Percentiles rank a stretch among this genome's conserved stretches.
These are phyloP conservation scores for Omphalotus guepiniiformis DNA, from an alignment of 768 basidiomycete species.

Conservation along the genomic window DNA sequence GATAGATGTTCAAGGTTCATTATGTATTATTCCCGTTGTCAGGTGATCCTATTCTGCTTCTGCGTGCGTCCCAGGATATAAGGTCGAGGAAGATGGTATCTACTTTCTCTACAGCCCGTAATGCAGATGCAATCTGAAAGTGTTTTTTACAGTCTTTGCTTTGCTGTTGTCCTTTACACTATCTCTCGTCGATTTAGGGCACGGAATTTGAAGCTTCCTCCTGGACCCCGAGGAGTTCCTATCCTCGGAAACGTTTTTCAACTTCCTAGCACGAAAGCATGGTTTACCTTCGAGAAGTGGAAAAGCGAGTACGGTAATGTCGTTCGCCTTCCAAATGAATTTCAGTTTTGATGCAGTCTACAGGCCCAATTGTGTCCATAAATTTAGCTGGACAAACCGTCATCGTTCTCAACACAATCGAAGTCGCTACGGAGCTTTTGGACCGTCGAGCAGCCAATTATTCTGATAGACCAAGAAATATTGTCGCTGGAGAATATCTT, in stretches of 20 bases:
- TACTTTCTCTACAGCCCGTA: too few relatives aligned
- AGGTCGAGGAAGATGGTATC: too few relatives aligned
- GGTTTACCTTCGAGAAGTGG: conserved; percentile 1
- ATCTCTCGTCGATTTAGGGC: too few relatives aligned
- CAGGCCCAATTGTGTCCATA: conserved; percentile 4
- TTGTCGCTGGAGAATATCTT: conserved; percentile 2
- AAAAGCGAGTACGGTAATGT: conserved; percentile 1
- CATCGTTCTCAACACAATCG: conserved; percentile 5
- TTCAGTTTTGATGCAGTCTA: neutral
- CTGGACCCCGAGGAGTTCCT: conserved; percentile 29
- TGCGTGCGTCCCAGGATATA: too few relatives aligned
- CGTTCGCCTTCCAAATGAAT: neutral
- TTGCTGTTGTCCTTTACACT: too few relatives aligned
- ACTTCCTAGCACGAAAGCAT: neutral
- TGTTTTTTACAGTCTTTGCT: too few relatives aligned
- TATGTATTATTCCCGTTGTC: too few relatives aligned
- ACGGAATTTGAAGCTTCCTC: too few relatives aligned
- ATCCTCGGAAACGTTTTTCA: conserved; percentile 25
- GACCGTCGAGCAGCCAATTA: conserved; percentile 4
- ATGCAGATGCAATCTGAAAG: too few relatives aligned
- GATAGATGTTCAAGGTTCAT: too few relatives aligned
- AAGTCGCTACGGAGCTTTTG: neutral
- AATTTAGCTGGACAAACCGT: conserved; percentile 6
- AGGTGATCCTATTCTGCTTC: too few relatives aligned
- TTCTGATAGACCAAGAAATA: conserved; percentile 1